phyloP scores from a whole-genome alignment of 176 grass and related monocot species.

The barley (Hordeum vulgare) region DNA sequence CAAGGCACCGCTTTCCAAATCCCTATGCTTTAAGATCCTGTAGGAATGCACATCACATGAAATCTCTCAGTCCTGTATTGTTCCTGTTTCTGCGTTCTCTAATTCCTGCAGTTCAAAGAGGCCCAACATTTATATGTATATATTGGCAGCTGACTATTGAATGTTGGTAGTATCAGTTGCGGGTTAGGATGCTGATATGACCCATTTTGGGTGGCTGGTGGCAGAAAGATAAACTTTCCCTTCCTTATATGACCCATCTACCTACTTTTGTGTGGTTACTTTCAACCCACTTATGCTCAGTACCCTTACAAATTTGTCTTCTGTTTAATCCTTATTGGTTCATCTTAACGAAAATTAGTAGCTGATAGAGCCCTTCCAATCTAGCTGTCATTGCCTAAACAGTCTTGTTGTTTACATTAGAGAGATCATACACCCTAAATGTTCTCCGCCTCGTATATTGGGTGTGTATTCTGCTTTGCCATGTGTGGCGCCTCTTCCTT shows the following conservation, averaged over 20 bases:
- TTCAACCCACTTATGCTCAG: background rate
- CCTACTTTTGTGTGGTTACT: background rate
- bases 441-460: background rate
- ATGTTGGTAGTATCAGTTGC: background rate
- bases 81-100: background rate
- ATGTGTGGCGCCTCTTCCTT: background rate
- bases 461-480: background rate
- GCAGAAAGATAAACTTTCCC: background rate
- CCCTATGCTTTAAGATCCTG: background rate
- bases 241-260: background rate
- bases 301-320: background rate
- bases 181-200: background rate
- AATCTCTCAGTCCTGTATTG: background rate
- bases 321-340: background rate
- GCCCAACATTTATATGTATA: background rate
- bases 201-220: background rate
- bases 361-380: background rate
- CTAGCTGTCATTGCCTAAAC: slow-evolving; percentile 2
- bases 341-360: background rate
- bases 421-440: too few species aligned
- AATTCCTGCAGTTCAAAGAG: background rate
- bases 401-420: background rate
- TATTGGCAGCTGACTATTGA: background rate
- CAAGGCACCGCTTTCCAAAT: background rate
- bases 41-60: background rate